Conservation (phyloP, 345 rosid species). For the Passiflora organensis region DNA sequence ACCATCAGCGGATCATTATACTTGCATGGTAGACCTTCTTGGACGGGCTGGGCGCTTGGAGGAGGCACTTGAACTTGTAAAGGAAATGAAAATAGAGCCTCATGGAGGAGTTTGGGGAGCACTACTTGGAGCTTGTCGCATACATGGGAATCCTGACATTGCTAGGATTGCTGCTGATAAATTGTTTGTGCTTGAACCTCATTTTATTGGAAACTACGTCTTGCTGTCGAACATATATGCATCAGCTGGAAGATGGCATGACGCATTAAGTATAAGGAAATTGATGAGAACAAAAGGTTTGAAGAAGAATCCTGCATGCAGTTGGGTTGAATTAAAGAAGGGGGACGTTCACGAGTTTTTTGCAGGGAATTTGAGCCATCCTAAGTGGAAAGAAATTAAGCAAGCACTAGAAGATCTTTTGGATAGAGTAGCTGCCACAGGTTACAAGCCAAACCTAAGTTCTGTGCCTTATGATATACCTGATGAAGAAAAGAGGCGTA, state of each 20-base stretch:
- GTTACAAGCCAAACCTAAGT: slow-evolving; percentile 49
- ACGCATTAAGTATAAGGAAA: slow-evolving; percentile 44
- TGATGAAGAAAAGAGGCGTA: slow-evolving; percentile 47
- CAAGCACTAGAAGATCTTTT: slow-evolving; percentile 43
- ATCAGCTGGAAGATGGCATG: slow-evolving; percentile 52
- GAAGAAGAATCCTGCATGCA: slow-evolving; percentile 68
- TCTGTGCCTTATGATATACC: slow-evolving; percentile 44
- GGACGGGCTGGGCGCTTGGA: slow-evolving; percentile 62
- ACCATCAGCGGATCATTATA: slow-evolving; percentile 61
- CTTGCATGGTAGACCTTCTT: slow-evolving; percentile 80
- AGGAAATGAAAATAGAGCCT: slow-evolving; percentile 54
- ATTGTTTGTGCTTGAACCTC: slow-evolving; percentile 66
- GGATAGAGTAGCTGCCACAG: slow-evolving; percentile 34
- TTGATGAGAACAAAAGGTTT: slow-evolving; percentile 47
- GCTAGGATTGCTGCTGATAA: slow-evolving; percentile 63
- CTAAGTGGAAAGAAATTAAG: slow-evolving; percentile 43
- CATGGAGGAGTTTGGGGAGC: slow-evolving; percentile 85
- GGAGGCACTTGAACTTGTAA: slow-evolving; percentile 62
- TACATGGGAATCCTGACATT: slow-evolving; percentile 52
- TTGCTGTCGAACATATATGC: slow-evolving; percentile 59
- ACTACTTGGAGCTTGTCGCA: slow-evolving; percentile 72
- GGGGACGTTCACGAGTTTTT: slow-evolving; percentile 61
- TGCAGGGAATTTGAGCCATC: slow-evolving; percentile 60
- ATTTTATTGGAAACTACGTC: slow-evolving; percentile 61
- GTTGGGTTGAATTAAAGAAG: slow-evolving; percentile 59